Percentiles rank a stretch among this genome's conserved stretches.
These are phyloP conservation scores for Podila epigama DNA, from an alignment of 192 early-diverging fungal species.

Conservation along the genomic window DNA sequence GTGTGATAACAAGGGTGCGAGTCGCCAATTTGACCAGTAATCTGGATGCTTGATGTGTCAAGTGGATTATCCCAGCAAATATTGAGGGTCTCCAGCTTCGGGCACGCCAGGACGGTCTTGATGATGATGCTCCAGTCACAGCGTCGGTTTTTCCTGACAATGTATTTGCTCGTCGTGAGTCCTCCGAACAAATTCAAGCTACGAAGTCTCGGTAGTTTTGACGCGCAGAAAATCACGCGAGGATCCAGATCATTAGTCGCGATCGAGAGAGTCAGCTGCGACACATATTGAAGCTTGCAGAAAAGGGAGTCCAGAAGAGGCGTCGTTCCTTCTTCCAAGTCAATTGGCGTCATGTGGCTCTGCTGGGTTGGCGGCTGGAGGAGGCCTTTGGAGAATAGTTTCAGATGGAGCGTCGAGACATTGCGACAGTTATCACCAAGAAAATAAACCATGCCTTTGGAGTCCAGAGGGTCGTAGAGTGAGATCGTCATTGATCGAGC, in stretches of 20 bases:
- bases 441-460: conserved; percentile 1
- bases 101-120: conserved; percentile 1
- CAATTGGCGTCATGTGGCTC: too few relatives aligned
- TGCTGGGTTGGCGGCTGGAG: too few relatives aligned
- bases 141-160: conserved; percentile 4
- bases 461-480: conserved; percentile 14
- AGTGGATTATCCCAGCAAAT: conserved; percentile 10
- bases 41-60: too few relatives aligned
- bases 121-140: conserved; percentile 14
- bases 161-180: neutral
- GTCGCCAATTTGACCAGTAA: too few relatives aligned
- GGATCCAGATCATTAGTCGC: conserved; percentile 8
- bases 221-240: conserved; percentile 10
- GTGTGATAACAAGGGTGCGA: too few relatives aligned
- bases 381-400: conserved; percentile 8
- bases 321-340: conserved; percentile 3
- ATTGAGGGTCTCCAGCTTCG: neutral
- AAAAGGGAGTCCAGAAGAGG: conserved; percentile 9
- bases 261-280: conserved; percentile 14
- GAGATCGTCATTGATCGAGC: conserved; percentile 15
- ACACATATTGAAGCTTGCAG: neutral
- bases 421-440: conserved; percentile 19
- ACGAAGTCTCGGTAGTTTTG: neutral
- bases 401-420: conserved; percentile 9
- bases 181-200: conserved; percentile 8